Conservation (phyloP, 2,329 filamentous ascomycete species). For the Akanthomyces lecanii region DNA sequence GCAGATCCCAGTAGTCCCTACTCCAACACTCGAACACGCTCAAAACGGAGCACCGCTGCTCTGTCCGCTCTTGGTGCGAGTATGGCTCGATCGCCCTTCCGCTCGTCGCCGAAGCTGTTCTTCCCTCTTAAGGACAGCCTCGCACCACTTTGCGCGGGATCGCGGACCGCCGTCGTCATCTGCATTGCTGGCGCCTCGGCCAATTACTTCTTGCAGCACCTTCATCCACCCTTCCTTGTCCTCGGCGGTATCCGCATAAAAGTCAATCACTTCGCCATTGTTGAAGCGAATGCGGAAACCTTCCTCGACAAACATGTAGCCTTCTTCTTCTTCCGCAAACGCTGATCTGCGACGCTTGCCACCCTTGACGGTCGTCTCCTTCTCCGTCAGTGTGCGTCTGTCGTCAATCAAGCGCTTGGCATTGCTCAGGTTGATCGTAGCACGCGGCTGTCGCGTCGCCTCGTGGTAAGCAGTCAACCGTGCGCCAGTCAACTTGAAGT, state of each 20-base stretch:
- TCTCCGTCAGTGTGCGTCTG: conserved; percentile 75
- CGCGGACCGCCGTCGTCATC: conserved; percentile 41
- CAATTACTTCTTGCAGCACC: conserved; percentile 69
- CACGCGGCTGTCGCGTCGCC: conserved; percentile 87
- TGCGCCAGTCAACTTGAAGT: conserved; percentile 88
- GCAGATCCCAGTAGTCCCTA: conserved; percentile 1
- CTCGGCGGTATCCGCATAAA: conserved; percentile 84
- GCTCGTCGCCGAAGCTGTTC: conserved; percentile 53
- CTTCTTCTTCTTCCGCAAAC: conserved; percentile 97
- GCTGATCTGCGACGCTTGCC: conserved; percentile 85
- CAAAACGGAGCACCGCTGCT: conserved; percentile 25
- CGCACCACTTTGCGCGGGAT: conserved; percentile 60
- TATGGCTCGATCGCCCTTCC: conserved; percentile 45
- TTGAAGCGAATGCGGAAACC: conserved; percentile 98
- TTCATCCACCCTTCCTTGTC: conserved; percentile 96
- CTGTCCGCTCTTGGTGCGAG: conserved; percentile 50
- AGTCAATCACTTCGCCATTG: conserved; percentile 97
- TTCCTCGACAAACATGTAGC: conserved; percentile 99
- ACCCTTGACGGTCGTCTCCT: conserved; percentile 70
- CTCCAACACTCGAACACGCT: conserved; percentile 3
- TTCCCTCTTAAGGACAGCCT: conserved; percentile 61
- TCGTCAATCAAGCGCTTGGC: conserved; percentile 93
- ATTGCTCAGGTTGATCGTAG: conserved; percentile 94
- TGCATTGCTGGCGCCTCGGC: conserved; percentile 47
- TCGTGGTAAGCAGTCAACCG: conserved; percentile 96